Base-by-base conservation (phyloP, 2,329 filamentous ascomycete species). In the Fusarium falciforme region DNA sequence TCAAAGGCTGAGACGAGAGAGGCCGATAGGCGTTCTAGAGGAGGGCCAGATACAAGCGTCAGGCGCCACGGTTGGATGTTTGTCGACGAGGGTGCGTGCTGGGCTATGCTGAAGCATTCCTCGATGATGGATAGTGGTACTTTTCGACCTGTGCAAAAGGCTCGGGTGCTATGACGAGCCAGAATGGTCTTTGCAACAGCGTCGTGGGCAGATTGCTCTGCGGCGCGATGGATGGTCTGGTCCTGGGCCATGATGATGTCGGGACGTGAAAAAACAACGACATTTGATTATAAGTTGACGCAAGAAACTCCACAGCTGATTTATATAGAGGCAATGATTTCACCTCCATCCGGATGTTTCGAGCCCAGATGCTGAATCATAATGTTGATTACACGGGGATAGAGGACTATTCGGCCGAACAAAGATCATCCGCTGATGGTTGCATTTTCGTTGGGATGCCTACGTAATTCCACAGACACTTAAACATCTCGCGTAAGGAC, bases 31-130 rank as follows among this genome's bases (percentile, higher is more conserved):
- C 61, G 61, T 29, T 66, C 55, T 1, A 72, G 22, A 0, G 57
- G 64, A 3, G 61, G 59, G 5, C 64, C 68, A 25, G 68, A 72
- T 3, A 49, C 49, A 17, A 72, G 29, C 1, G 14, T 68, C 0
- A 72, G 35, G 14, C 61, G 42, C 70, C 70, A 72, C 1, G 70
- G 70, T 40, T 72, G 65, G 5, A 72, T 72, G 1, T 72, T 72
- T 0, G 70, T 72, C 0, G 68, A 66, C 16, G 70, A 72, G 0
- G 68, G 70, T 5, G 70, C 55, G 4, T 72, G 65, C 11, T 72
- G 68, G 3, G 68, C 66, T 14, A 72, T 33, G 2, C 58, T 72
- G 31, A 72, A 44, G 6, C 69, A 72, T 14, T 60, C 64, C 16
- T 72, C 55, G 0, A 72, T 33, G 0, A 57, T 5, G 0, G 38